phyloP scores from a whole-genome alignment of 305 asterid species.

The Nicotiana rustica region DNA sequence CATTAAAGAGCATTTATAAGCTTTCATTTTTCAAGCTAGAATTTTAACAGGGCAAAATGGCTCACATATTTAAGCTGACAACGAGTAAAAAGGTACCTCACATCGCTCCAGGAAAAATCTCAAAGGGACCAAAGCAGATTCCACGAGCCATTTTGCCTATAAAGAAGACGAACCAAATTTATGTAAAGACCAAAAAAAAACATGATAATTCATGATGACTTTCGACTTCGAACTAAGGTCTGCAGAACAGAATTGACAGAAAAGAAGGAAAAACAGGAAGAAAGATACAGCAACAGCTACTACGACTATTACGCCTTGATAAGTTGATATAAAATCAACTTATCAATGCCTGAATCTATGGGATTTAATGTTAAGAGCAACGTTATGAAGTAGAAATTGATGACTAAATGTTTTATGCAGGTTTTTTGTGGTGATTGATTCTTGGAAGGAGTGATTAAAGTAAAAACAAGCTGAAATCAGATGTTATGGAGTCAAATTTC shows the following conservation, averaged over 20 bases:
- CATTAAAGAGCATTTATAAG: constrained; percentile 38
- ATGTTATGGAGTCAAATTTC: no score
- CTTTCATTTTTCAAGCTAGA: constrained; percentile 32
- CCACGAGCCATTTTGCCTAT: constrained; percentile 98
- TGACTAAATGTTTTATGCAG: constrained; percentile 15
- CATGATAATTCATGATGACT: constrained; percentile 3
- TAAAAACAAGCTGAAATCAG: background rate
- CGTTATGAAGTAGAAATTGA: background rate
- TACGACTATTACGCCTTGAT: constrained; percentile 12
- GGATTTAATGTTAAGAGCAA: background rate
- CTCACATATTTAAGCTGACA: constrained; percentile 23
- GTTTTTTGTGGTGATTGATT: constrained; percentile 2
- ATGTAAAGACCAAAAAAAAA: constrained; percentile 31
- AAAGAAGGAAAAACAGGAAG: background rate
- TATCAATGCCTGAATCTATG: background rate
- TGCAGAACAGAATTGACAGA: constrained; percentile 17
- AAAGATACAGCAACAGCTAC: background rate
- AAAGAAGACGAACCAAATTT: constrained; percentile 34
- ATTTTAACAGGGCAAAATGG: constrained; percentile 27
- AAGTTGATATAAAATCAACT: background rate
- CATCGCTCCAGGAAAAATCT: constrained; percentile 97
- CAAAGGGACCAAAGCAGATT: constrained; percentile 89
- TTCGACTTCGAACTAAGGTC: background rate
- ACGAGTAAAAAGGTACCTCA: constrained; percentile 60
- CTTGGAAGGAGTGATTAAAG: constrained; percentile 4